Conservation (phyloP, 805 yeast genomes). For the Debaryomyces maramus region DNA sequence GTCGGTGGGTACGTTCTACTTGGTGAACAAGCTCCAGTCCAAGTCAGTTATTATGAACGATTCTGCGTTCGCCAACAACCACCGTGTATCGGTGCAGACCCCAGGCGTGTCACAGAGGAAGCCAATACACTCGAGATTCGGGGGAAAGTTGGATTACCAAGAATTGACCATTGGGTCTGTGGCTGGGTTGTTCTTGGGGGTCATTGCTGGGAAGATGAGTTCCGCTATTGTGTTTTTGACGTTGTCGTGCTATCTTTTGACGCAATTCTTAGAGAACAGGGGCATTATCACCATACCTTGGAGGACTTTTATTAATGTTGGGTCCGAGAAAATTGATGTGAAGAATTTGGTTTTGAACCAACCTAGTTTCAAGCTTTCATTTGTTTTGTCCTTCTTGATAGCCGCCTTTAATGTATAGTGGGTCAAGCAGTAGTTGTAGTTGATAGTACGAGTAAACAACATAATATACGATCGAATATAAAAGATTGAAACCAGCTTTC, state of each 20-base stretch:
- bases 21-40: constrained; percentile 3
- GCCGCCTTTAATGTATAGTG: constrained; percentile 54
- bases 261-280: constrained; percentile 57
- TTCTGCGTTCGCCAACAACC: neutral
- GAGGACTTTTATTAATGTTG: constrained; percentile 34
- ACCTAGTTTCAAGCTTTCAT: constrained; percentile 62
- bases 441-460: too few species aligned
- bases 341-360: constrained; percentile 54
- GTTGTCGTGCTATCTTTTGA: constrained; percentile 42
- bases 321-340: constrained; percentile 42
- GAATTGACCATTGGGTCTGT: constrained; percentile 65
- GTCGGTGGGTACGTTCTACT: constrained; percentile 4
- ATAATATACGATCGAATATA: too few species aligned
- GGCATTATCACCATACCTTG: constrained; percentile 51
- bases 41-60: constrained; percentile 5
- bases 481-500: too few species aligned
- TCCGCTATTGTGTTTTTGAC: constrained; percentile 51
- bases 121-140: constrained; percentile 23
- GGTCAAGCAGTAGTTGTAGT: neutral
- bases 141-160: constrained; percentile 55
- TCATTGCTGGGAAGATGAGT: constrained; percentile 60
- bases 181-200: constrained; percentile 58
- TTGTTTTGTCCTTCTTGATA: constrained; percentile 52
- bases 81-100: neutral
- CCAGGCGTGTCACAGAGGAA: neutral